A percentile compares a stretch with the other conserved stretches of the same genome.
Evolutionary conservation across 257 asterid genomes (phyloP).

Genomic region (Jasminum sambac): DNA sequence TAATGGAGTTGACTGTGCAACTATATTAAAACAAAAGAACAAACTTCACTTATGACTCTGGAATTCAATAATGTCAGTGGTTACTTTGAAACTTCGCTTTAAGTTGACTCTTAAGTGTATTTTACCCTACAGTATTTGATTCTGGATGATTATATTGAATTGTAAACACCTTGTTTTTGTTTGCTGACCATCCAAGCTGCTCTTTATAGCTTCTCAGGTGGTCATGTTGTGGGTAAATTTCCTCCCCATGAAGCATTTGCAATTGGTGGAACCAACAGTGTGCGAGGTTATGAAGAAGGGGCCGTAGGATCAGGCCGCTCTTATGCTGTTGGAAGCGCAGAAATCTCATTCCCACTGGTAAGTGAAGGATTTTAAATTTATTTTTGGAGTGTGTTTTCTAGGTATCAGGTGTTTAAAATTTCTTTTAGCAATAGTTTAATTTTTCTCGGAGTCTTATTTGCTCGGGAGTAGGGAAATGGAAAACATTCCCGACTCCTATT

Average conservation of each 20-base stretch:
- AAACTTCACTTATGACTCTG: not conserved
- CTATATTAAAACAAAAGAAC: not conserved
- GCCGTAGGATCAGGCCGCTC: conserved; percentile 94
- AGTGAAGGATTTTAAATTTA: conserved; percentile 27
- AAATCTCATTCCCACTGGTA: conserved; percentile 88
- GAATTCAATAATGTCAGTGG: not conserved
- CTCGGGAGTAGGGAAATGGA: not conserved
- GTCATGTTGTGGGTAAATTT: conserved; percentile 82
- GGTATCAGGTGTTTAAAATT: not conserved
- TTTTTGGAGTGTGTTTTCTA: not conserved
- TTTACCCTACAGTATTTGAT: not conserved
- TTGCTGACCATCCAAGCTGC: conserved; percentile 22
- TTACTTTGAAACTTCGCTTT: not conserved
- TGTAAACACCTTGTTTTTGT: conserved; percentile 13
- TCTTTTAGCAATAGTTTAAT: not conserved
- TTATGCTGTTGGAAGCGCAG: conserved; percentile 83
- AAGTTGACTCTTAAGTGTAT: not conserved
- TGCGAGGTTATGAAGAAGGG: conserved; percentile 98
- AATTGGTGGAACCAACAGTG: conserved; percentile 95
- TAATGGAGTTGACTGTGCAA: not conserved
- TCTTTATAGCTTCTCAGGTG: conserved; percentile 73
- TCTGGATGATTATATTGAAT: not conserved
- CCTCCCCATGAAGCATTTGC: conserved; percentile 99
- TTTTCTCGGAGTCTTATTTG: not conserved
- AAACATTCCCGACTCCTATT: not conserved